Base-by-base conservation (phyloP, 768 basidiomycete species). In the Boletus insuetus region DNA sequence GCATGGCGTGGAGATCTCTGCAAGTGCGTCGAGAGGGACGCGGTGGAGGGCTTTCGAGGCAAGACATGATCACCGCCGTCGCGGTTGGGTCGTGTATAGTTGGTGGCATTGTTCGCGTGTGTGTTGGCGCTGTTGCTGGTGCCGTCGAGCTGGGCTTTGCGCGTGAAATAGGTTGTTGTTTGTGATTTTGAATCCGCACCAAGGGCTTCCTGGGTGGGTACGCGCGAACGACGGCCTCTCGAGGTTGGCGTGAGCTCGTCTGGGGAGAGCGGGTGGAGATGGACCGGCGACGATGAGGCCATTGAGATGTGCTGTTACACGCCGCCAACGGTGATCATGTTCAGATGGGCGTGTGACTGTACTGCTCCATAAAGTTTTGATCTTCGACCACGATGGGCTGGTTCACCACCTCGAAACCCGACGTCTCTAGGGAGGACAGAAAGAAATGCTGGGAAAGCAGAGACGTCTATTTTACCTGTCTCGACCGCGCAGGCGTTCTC, bases 401-500 rank as follows among this genome's bases (percentile, higher is more conserved):
- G 73, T 79, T 79, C 58, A 67, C 68, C 45, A 63, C 68, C 31
- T 68, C 59, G 35, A 76, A 73, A 55, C 49, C 68, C 20, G 76
- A 82, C 4, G 71, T 74, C 2, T 81, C 80, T 4, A 74, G 89
- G 39, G 75, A 86, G 66, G 85, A 90, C 62, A 82, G 95, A 8
- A 76, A 86, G 59, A 79, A 79, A 55, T 98, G 95, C 73, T 98
- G 94, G 94, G 86, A 89, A 32, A 72, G 76, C 19, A 77, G 94
- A 51, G 94, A 98, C 69, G 75, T 76, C 3, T 97, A 96, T 69
- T 97, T 93, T 68, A 73, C 76, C 4, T 98, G 95, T 70, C 77
- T 98, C 45, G 91, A 95, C 70, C 72, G 73, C 39, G 79, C 73
- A 11, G 78, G 78, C 35, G 81, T 95, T 17, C 74, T 89, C 32